Evolutionary conservation across 2,329 filamentous ascomycete genomes (phyloP).

Genomic region (Penicillium sp.): DNA sequence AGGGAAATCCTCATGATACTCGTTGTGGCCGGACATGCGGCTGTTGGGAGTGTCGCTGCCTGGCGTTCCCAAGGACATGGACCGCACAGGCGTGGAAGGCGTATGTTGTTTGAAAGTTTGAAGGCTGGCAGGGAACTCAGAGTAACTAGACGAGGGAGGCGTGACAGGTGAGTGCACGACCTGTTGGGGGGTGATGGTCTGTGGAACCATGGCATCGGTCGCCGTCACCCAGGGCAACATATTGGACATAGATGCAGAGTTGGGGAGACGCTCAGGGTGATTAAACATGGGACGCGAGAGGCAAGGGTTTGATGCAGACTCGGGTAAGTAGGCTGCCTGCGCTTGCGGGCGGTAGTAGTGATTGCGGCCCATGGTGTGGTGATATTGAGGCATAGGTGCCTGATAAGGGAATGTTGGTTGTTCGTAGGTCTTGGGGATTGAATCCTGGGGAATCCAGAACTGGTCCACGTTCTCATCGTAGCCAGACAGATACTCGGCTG

Average conservation of each 20-base stretch:
- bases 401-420: conserved; percentile 39
- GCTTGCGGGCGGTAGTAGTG: conserved; percentile 39
- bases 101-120: conserved; percentile 42
- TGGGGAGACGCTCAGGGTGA: conserved; percentile 40
- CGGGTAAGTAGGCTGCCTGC: conserved; percentile 40
- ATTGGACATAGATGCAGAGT: conserved; percentile 43
- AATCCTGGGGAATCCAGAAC: conserved; percentile 42
- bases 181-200: conserved; percentile 44
- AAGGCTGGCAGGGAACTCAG: conserved; percentile 41
- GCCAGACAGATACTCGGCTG: conserved; percentile 40
- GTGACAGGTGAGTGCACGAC: conserved; percentile 40
- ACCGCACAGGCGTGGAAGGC: conserved; percentile 42
- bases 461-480: conserved; percentile 46
- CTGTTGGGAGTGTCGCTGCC: conserved; percentile 43
- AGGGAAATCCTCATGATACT: conserved; percentile 43
- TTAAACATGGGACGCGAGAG: conserved; percentile 45
- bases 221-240: conserved; percentile 44
- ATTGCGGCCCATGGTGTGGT: conserved; percentile 40
- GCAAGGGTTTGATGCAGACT: conserved; percentile 45
- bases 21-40: conserved; percentile 39
- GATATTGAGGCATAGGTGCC: conserved; percentile 40
- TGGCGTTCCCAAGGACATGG: conserved; percentile 39
- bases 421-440: conserved; percentile 41
- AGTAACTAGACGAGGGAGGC: conserved; percentile 41
- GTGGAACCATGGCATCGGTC: conserved; percentile 38